Conservation (phyloP, 176 grass and related monocot genomes). For the Neostapfia colusana region DNA sequence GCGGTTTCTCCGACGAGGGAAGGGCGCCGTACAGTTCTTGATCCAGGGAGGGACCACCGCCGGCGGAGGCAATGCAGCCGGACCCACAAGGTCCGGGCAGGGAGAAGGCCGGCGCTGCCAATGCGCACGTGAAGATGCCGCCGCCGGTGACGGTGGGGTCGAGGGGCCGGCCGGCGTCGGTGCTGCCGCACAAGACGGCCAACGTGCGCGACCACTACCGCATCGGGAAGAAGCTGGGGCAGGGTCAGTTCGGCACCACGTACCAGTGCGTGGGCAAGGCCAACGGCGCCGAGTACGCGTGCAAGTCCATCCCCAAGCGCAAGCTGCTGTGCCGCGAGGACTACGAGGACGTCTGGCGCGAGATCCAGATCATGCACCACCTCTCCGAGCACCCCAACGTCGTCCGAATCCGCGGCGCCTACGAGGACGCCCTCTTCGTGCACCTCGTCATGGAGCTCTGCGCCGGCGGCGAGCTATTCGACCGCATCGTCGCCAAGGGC, state of each 20-base stretch:
- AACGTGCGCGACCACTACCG: conserved; percentile 89
- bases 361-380: conserved; percentile 99
- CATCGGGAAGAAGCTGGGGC: conserved; percentile 95
- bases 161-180: conserved; percentile 51
- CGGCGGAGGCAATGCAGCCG: conserved; percentile 47
- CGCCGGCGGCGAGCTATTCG: conserved; percentile 90
- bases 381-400: conserved; percentile 93
- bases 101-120: conserved; percentile 31
- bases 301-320: conserved; percentile 96
- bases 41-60: conserved; percentile 21
- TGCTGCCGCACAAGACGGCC: conserved; percentile 78
- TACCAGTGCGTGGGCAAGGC: conserved; percentile 83
- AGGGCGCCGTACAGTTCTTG: conserved; percentile 17
- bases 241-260: conserved; percentile 96
- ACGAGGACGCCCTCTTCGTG: conserved; percentile 88
- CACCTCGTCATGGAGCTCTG: conserved; percentile 98
- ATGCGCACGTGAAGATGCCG: conserved; percentile 39
- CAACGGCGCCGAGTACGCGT: conserved; percentile 69
- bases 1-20: conserved; percentile 19
- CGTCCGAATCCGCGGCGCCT: conserved; percentile 76
- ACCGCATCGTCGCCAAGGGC: conserved; percentile 85
- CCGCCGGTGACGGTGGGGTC: conserved; percentile 44
- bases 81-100: conserved; percentile 49
- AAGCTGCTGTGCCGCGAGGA: conserved; percentile 96
- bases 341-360: conserved; percentile 92